Base-by-base conservation (phyloP, 768 basidiomycete genomes). In the Galerina sulciceps region DNA sequence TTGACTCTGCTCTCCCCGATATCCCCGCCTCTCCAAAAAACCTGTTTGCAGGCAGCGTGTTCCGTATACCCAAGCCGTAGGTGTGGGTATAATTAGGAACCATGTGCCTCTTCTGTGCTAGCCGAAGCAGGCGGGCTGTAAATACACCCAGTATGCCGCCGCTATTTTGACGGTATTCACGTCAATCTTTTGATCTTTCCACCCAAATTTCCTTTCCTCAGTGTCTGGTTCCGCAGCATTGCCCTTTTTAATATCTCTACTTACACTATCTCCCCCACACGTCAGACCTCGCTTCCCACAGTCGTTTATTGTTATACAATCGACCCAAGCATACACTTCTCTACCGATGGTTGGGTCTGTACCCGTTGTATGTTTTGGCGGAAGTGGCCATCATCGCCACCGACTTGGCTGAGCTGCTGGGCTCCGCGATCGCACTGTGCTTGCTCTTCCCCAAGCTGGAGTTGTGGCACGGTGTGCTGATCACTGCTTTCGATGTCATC, bases 381-480 rank as follows among this genome's bases (percentile, higher is more conserved):
- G 91, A 93, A 67, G 70, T 90, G 6, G 89, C 88, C 52, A 88
- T 93, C 65, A 81, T 91, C 20, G 83, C 86, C 10, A 93, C 91
- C 5, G 91, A 93, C 69, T 77, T 94, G 36, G 90, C 91, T 9
- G 93, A 95, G 70, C 77, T 95, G 14, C 75, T 95, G 18, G 88
- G 93, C 4, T 89, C 87, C 42, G 93, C 92, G 13, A 93, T 94
- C 51, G 92, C 89, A 0, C 76, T 94, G 44, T 85, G 85, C 68
- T 78, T 94, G 74, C 78, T 92, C 38, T 89, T 91, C 67, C 90
- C 89, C 0, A 69, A 68, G 22, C 77, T 92, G 6, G 80, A 90
- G 40, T 73, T 92, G 4, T 91, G 87, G 85, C 86, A 84, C 4
- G 83, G 86, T 11, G 87, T 91, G 8, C 73, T 92, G 14, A 74